A percentile compares a stretch with the other conserved stretches of the same genome.
These are phyloP conservation scores for Magnusiomyces paraingens DNA, from an alignment of 1,139 yeast genomes.

Conservation along the genomic window DNA sequence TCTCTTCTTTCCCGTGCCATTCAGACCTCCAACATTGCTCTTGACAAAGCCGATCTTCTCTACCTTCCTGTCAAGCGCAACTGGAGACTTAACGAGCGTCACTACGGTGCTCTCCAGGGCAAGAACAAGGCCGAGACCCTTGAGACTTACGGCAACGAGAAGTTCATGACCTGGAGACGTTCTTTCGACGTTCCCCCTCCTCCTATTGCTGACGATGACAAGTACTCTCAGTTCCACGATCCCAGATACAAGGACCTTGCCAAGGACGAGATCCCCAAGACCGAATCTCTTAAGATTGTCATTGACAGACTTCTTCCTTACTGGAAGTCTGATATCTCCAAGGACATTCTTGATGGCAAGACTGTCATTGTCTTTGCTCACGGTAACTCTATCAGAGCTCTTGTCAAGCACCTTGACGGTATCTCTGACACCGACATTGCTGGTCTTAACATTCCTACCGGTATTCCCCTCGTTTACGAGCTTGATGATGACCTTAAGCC, in stretches of 20 bases:
- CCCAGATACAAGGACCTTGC: slow-evolving; percentile 78
- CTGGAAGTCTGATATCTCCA: slow-evolving; percentile 93
- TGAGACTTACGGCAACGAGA: slow-evolving; percentile 81
- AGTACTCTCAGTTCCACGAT: slow-evolving; percentile 82
- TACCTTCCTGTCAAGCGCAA: slow-evolving; percentile 91
- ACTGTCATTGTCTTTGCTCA: slow-evolving; percentile 94
- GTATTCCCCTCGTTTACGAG: slow-evolving; percentile 97
- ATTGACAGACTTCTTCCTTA: slow-evolving; percentile 96
- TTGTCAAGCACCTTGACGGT: slow-evolving; percentile 92
- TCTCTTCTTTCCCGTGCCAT: slow-evolving; percentile 93
- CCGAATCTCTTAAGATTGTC: slow-evolving; percentile 92
- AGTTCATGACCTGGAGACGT: slow-evolving; percentile 98
- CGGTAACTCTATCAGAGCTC: slow-evolving; percentile 97
- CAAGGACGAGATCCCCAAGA: slow-evolving; percentile 80
- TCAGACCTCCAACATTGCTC: slow-evolving; percentile 95
- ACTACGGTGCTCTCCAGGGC: slow-evolving; percentile 98
- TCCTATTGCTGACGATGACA: slow-evolving; percentile 64
- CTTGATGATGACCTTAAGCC: slow-evolving; percentile 84
- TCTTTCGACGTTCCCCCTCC: slow-evolving; percentile 98
- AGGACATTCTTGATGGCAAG: slow-evolving; percentile 78
- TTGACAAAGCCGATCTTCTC: slow-evolving; percentile 81
- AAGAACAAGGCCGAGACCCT: slow-evolving; percentile 94
- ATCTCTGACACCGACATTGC: slow-evolving; percentile 92
- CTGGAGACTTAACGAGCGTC: slow-evolving; percentile 99
- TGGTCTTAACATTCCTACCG: slow-evolving; percentile 95